Percentiles rank a stretch among this genome's conserved stretches.
phyloP scores from a whole-genome alignment of 192 early-diverging fungal species.

The Backusella tarrabulga region DNA sequence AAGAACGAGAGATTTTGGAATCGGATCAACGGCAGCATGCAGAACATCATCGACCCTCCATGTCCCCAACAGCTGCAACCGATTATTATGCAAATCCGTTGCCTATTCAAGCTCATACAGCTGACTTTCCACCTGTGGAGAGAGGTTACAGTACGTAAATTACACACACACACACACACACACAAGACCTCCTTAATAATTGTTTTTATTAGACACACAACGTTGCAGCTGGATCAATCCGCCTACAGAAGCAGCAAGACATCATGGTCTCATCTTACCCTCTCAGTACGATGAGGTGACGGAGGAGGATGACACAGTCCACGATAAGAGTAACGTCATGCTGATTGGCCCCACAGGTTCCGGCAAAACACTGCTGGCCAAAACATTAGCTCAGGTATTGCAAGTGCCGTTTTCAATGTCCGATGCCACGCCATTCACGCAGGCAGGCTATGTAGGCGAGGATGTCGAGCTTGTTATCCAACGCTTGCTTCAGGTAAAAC shows the following conservation, averaged over 20 bases:
- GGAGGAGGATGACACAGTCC: constrained; percentile 42
- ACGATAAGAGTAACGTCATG: constrained; percentile 91
- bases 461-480: constrained; percentile 88
- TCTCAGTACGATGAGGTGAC: not conserved
- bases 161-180: not conserved
- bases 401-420: constrained; percentile 88
- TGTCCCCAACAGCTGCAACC: not conserved
- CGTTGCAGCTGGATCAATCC: constrained; percentile 32
- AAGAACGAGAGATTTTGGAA: constrained; percentile 8
- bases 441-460: constrained; percentile 90
- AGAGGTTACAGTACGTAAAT: constrained; percentile 8
- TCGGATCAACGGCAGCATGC: constrained; percentile 17
- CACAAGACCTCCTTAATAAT: not conserved
- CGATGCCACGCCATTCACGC: constrained; percentile 90
- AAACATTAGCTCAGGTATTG: constrained; percentile 79
- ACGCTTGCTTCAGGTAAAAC: constrained; percentile 67
- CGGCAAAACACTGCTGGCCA: constrained; percentile 79
- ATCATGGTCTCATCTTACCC: not conserved
- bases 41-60: constrained; percentile 21
- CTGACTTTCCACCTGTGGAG: constrained; percentile 4
- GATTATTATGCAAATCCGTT: constrained; percentile 13
- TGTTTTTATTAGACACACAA: constrained; percentile 1
- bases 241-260: constrained; percentile 21
- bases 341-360: constrained; percentile 86
- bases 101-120: constrained; percentile 2